phyloP scores from a whole-genome alignment of 768 basidiomycete species.

The Mrakia frigida region DNA sequence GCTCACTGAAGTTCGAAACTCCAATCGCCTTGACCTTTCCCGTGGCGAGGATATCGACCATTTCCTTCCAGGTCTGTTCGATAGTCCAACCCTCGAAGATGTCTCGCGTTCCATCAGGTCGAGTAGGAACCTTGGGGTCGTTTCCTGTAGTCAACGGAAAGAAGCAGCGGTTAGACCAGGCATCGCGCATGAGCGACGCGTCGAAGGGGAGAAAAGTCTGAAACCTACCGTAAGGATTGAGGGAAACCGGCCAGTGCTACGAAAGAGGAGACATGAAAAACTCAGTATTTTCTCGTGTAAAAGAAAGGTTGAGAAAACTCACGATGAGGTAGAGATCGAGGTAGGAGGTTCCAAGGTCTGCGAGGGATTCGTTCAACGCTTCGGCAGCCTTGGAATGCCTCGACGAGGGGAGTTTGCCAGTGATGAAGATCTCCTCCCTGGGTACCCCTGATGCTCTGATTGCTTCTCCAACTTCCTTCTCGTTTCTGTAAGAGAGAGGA shows the following conservation, averaged over 20 bases:
- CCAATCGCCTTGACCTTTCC: conserved; percentile 22
- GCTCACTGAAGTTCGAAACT: conserved; percentile 3
- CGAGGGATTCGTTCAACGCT: conserved; percentile 62
- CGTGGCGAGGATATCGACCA: neutral
- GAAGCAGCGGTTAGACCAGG: no score
- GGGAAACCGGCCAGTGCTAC: conserved; percentile 14
- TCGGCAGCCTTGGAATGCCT: conserved; percentile 57
- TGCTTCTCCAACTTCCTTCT: conserved; percentile 60
- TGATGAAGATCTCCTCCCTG: conserved; percentile 70
- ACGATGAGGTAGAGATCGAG: conserved; percentile 53
- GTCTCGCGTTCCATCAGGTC: conserved; percentile 5
- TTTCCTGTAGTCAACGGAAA: neutral
- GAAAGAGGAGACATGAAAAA: neutral
- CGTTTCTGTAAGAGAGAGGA: conserved; percentile 52
- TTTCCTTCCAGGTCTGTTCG: conserved; percentile 10
- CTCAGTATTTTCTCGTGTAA: neutral
- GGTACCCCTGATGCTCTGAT: conserved; percentile 69
- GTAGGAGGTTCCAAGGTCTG: conserved; percentile 64
- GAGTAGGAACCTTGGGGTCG: conserved; percentile 11
- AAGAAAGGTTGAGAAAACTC: neutral
- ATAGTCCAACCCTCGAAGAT: conserved; percentile 12
- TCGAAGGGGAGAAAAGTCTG: neutral
- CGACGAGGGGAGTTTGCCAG: conserved; percentile 49
- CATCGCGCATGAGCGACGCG: neutral
- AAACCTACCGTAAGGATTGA: neutral